Percentiles rank a stretch among this genome's conserved stretches.
These are phyloP conservation scores for Salix dunnii DNA, from an alignment of 345 rosid species.

Conservation along the genomic window DNA sequence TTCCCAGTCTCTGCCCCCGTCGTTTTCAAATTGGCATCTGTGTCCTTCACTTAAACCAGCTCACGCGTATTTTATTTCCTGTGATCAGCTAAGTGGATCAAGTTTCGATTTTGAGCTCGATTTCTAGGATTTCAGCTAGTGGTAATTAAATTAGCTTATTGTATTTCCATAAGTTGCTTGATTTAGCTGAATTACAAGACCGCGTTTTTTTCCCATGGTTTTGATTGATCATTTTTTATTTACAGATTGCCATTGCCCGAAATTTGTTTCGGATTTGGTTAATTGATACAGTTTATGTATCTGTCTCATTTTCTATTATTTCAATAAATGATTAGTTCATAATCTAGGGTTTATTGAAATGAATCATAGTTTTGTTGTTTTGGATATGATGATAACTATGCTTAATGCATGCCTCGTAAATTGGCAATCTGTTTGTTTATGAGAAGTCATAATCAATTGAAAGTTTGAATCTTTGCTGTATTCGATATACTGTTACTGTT, in stretches of 20 bases:
- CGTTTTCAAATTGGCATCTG: not conserved
- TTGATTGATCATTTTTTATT: not conserved
- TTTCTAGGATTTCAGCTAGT: not conserved
- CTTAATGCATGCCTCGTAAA: not conserved
- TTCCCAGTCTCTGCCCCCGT: not conserved
- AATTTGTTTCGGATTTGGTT: not conserved
- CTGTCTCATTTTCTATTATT: not conserved
- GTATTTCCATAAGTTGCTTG: not conserved
- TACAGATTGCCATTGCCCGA: not conserved
- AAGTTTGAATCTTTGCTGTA: not conserved
- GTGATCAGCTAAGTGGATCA: slow-evolving; percentile 10
- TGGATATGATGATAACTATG: not conserved
- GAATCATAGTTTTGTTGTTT: not conserved
- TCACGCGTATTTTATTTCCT: not conserved
- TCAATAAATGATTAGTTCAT: not conserved
- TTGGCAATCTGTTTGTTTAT: not conserved
- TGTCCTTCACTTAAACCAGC: not conserved
- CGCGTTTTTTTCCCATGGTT: not conserved
- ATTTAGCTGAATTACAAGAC: not conserved
- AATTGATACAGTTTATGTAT: not conserved
- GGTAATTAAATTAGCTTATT: not conserved
- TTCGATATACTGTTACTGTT: not conserved
- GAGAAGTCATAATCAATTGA: not conserved
- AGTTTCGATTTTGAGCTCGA: not conserved
- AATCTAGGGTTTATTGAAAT: not conserved